Conservation (phyloP, 1,284 basidiomycete species). For the Malassezia dermatis region DNA sequence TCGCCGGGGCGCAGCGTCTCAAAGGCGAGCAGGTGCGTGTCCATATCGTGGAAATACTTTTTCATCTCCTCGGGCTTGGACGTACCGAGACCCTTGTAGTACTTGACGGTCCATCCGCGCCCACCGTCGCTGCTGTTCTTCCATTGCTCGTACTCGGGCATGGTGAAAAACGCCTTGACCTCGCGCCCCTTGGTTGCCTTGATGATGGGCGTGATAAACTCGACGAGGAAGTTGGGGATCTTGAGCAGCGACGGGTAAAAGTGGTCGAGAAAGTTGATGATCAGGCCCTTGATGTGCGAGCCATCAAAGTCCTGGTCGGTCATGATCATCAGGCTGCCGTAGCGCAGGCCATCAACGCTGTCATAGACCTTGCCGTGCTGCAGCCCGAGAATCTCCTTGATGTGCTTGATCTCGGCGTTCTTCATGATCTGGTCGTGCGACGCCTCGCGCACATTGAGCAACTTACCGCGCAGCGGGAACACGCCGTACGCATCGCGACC, state of each 20-base stretch:
- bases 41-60: slow-evolving; percentile 84
- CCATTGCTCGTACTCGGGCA: slow-evolving; percentile 95
- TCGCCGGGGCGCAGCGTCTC: slow-evolving; percentile 71
- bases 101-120: slow-evolving; percentile 60
- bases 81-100: slow-evolving; percentile 96
- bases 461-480: slow-evolving; percentile 91
- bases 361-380: slow-evolving; percentile 86
- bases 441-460: slow-evolving; percentile 95
- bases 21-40: slow-evolving; percentile 89
- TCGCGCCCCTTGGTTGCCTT: slow-evolving; percentile 68
- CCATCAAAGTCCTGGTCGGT: slow-evolving; percentile 99
- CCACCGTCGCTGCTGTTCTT: slow-evolving; percentile 67
- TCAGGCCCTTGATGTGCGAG: slow-evolving; percentile 95
- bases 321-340: slow-evolving; percentile 98
- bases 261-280: slow-evolving; percentile 96
- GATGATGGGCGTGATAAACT: slow-evolving; percentile 98
- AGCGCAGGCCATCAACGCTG: slow-evolving; percentile 64
- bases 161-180: slow-evolving; percentile 83
- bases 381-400: slow-evolving; percentile 95
- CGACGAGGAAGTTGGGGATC: slow-evolving; percentile 83
- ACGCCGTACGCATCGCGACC: slow-evolving; percentile 95
- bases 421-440: slow-evolving; percentile 92
- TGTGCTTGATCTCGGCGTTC: slow-evolving; percentile 90
- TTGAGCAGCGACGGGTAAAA: slow-evolving; percentile 92
- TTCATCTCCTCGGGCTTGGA: slow-evolving; percentile 77